phyloP scores from a whole-genome alignment of 805 yeast species.

The Lipomyces orientalis region DNA sequence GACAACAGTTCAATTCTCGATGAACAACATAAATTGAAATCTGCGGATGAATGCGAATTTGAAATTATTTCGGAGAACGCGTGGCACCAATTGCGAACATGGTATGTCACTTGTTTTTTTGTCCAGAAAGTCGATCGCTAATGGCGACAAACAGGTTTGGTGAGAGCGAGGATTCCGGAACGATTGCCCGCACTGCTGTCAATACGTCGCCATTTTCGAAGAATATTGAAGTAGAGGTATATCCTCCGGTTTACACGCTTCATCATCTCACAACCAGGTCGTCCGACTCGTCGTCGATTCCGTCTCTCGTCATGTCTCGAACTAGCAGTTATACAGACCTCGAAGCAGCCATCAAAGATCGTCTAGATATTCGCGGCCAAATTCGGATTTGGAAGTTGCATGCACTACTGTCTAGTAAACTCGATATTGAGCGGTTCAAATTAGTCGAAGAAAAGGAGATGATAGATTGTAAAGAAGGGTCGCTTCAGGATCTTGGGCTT shows the following conservation, averaged over 20 bases:
- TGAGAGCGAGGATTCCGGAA: slow-evolving; percentile 8
- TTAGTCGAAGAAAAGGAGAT: slow-evolving; percentile 18
- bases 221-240: slow-evolving; percentile 26
- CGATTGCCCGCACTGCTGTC: slow-evolving; percentile 19
- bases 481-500: slow-evolving; percentile 21
- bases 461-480: slow-evolving; percentile 8
- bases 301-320: slow-evolving; percentile 26
- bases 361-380: slow-evolving; percentile 20
- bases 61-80: slow-evolving; percentile 31
- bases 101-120: slow-evolving; percentile 19
- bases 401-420: slow-evolving; percentile 2
- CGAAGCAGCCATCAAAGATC: slow-evolving; percentile 17
- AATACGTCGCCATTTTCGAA: slow-evolving; percentile 13
- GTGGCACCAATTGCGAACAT: slow-evolving; percentile 29
- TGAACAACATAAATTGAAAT: slow-evolving; percentile 5
- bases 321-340: slow-evolving; percentile 19
- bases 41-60: slow-evolving; percentile 20
- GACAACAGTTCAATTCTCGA: slow-evolving; percentile 33
- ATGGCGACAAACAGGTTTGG: slow-evolving; percentile 11
- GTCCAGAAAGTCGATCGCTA: neutral
- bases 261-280: slow-evolving; percentile 15
- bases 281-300: neutral
- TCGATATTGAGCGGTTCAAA: slow-evolving; percentile 19
- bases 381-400: slow-evolving; percentile 29
- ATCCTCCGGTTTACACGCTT: slow-evolving; percentile 21